A percentile compares a stretch with the other conserved stretches of the same genome.
Conservation (phyloP, 192 early-diverging fungal species). For the Pilaira anomala region DNA sequence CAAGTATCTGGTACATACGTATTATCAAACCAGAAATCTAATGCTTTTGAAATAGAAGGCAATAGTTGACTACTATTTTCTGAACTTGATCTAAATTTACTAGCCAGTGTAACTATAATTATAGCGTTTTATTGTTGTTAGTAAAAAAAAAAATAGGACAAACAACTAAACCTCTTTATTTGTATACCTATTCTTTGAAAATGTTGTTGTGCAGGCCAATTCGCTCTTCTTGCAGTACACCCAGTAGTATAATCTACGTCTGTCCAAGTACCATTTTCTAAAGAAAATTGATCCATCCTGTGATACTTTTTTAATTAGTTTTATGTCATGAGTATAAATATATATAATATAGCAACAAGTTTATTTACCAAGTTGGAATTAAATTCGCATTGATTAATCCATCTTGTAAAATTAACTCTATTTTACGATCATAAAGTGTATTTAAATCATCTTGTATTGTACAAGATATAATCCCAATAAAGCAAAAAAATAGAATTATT, state of each 20-base stretch:
- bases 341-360: background rate
- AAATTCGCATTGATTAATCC: background rate
- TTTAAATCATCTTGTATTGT: background rate
- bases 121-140: background rate
- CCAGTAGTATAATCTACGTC: conserved; percentile 30
- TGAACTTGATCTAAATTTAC: conserved; percentile 6
- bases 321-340: background rate
- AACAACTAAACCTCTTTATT: no score
- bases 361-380: background rate
- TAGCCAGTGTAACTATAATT: conserved; percentile 22
- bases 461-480: background rate
- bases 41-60: conserved; percentile 5
- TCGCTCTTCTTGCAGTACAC: conserved; percentile 25
- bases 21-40: conserved; percentile 30
- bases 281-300: background rate
- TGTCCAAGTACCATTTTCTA: conserved; percentile 18
- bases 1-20: conserved; percentile 15
- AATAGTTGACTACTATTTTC: conserved; percentile 10
- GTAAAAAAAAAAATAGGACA: background rate
- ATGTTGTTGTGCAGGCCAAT: conserved; percentile 27
- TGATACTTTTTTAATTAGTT: background rate
- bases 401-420: background rate
- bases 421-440: background rate
- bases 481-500: background rate
- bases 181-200: conserved; percentile 15